Base-by-base conservation (phyloP, 176 grass and related monocot species). In the Lolium rigidum region DNA sequence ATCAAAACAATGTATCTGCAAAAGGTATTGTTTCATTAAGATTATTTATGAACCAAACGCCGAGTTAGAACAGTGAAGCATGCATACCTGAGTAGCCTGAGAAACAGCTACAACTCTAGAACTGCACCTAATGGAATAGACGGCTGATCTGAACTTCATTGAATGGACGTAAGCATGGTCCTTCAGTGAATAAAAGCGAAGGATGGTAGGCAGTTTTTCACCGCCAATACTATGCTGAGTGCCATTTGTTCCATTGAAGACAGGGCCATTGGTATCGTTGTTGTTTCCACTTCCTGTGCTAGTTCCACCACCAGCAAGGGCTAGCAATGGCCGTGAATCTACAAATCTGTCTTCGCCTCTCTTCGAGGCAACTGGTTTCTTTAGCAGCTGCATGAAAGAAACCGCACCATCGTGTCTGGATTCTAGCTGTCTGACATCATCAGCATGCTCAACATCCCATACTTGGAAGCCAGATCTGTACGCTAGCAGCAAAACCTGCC, bases 1-100 rank as follows among this genome's bases (percentile, higher is more conserved):
- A 89, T 96, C 88, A 72, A 99, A 96, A 76, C 97, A 99, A 79
- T 99, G 97, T 88, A 99, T 94, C 97, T 98, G 93, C 82, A 92
- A 84, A 76, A 80, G 14, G 74, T 84, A 73, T 61, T 74, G 44
- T 75, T 17, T 48, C 74, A 79, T 85, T n/a, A 89, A 54, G 49
- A 79, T 52, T 16, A 67, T 37, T 79, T 61, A 48, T 70, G 69
- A 66, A 75, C 5, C 10, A 71, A 71, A 72, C 18, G 66, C 9
- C 7, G 0, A 51, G 61, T 22, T 5, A 20, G 62, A 84, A 83
- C 4, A 70, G 12, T 62, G 67, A 65, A 88, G 83, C 37, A 83
- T 65, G 14, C 81, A 78, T 98, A 98, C 95, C 95, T 98, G 93
- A 67, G 86, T 82, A 79, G 90, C 88, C 69, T 94, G 96, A 80